Evolutionary conservation across 1,284 basidiomycete genomes (phyloP).

Genomic region (Sanghuangporus sanghuang): DNA sequence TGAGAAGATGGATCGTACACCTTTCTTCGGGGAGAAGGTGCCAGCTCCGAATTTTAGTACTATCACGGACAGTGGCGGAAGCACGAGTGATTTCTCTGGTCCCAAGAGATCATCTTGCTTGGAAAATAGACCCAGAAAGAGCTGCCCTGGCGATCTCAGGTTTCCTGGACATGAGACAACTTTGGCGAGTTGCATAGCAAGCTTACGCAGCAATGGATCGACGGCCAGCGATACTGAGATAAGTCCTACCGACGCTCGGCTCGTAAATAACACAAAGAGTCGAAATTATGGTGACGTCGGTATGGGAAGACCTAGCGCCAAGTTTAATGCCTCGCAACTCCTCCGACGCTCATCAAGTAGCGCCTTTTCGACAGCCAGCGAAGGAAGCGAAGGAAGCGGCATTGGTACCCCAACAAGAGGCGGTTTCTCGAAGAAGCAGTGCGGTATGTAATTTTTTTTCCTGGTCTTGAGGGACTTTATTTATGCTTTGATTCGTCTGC

Average conservation of each 20-base stretch:
- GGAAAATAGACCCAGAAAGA: conserved; percentile 12
- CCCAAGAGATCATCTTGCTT: neutral
- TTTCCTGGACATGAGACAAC: conserved; percentile 18
- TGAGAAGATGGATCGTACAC: conserved; percentile 55
- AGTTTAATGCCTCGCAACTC: conserved; percentile 42
- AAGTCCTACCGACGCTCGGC: conserved; percentile 41
- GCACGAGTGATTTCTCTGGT: conserved; percentile 22
- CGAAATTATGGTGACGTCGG: conserved; percentile 60
- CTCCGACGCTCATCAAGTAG: conserved; percentile 71
- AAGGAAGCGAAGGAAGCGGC: conserved; percentile 40
- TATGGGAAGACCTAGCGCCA: conserved; percentile 48
- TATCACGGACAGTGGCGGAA: conserved; percentile 29
- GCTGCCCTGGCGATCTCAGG: conserved; percentile 13
- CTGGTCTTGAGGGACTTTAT: conserved; percentile 12
- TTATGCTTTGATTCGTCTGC: conserved; percentile 1
- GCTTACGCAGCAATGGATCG: conserved; percentile 40
- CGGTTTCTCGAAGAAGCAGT: conserved; percentile 31
- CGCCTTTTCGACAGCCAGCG: conserved; percentile 68
- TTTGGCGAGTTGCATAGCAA: conserved; percentile 20
- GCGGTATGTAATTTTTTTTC: conserved; percentile 33
- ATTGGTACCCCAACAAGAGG: conserved; percentile 56
- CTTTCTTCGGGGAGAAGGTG: conserved; percentile 34
- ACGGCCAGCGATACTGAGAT: conserved; percentile 34
- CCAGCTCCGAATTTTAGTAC: conserved; percentile 14
- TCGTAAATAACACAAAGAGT: conserved; percentile 28